These are phyloP conservation scores for Neolentinus lepideus DNA, from an alignment of 1,284 basidiomycete genomes.

Conservation along the genomic window DNA sequence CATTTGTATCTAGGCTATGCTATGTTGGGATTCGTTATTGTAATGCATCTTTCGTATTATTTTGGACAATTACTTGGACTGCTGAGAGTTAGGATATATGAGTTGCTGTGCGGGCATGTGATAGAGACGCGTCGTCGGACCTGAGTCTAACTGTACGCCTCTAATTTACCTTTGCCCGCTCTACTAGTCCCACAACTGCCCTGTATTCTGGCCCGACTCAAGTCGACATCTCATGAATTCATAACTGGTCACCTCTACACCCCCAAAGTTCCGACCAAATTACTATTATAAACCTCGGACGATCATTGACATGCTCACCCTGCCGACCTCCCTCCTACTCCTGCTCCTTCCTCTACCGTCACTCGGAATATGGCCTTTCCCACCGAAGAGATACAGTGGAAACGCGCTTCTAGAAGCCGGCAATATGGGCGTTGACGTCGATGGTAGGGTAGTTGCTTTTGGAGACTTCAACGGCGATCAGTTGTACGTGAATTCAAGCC, in stretches of 20 bases:
- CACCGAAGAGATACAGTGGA: conserved; percentile 78
- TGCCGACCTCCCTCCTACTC: not conserved
- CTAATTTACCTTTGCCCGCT: too few relatives aligned
- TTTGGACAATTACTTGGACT: not conserved
- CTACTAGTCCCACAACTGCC: too few relatives aligned
- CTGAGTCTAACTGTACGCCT: too few relatives aligned
- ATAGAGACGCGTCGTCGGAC: too few relatives aligned
- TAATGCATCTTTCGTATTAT: not conserved
- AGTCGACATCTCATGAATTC: too few relatives aligned
- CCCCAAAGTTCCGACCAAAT: too few relatives aligned
- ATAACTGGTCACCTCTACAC: too few relatives aligned
- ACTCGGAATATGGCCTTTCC: conserved; percentile 70
- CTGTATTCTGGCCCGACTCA: too few relatives aligned
- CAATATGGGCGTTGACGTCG: conserved; percentile 67
- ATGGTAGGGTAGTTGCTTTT: conserved; percentile 76
- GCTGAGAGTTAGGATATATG: too few relatives aligned
- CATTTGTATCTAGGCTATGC: not conserved
- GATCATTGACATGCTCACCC: not conserved
- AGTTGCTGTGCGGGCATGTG: too few relatives aligned
- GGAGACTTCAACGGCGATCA: conserved; percentile 97
- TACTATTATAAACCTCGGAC: too few relatives aligned
- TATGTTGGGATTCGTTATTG: not conserved
- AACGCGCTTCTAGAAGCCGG: conserved; percentile 83
- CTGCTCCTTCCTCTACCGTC: not conserved
- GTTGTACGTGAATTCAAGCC: conserved; percentile 50